Evolutionary conservation across 345 rosid species (phyloP).

Genomic region (Sisymbrium altissimum): DNA sequence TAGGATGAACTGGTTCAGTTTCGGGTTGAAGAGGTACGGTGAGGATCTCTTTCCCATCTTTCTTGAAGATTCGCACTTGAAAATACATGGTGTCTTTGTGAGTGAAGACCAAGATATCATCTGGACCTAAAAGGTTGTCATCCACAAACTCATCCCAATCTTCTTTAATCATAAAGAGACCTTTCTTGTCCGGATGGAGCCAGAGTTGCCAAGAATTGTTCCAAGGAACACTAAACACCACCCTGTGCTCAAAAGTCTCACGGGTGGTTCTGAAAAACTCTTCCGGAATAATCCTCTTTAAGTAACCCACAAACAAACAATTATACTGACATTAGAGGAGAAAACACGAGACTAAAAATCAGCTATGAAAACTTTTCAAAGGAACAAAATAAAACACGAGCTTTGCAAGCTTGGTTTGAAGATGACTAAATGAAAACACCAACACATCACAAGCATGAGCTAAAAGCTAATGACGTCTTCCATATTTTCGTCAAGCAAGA

Average conservation of each 20-base stretch:
- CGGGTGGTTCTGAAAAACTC: constrained; percentile 2
- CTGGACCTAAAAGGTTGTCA: constrained; percentile 5
- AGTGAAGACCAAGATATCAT: background rate
- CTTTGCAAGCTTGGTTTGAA: background rate
- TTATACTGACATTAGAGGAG: background rate
- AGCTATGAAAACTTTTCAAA: background rate
- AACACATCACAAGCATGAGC: background rate
- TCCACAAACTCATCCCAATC: constrained; percentile 33
- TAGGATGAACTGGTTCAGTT: background rate
- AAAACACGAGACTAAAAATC: background rate
- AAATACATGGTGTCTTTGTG: constrained; percentile 6
- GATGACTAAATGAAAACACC: background rate
- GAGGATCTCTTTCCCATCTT: constrained; percentile 2
- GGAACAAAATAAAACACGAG: background rate
- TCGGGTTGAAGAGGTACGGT: constrained; percentile 1
- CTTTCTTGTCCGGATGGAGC: constrained; percentile 11
- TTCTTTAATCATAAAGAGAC: constrained; percentile 16
- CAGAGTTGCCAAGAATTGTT: constrained; percentile 23
- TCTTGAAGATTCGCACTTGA: background rate
- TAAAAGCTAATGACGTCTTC: background rate
- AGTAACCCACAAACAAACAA: background rate
- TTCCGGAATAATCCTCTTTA: constrained; percentile 25
- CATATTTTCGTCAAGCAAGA: background rate
- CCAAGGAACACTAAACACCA: constrained; percentile 28
- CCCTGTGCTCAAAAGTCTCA: constrained; percentile 2